Percentiles rank a stretch among this genome's conserved stretches.
Evolutionary conservation across 495 filamentous ascomycete species (phyloP).

Genomic region (Penicillium nucicola): DNA sequence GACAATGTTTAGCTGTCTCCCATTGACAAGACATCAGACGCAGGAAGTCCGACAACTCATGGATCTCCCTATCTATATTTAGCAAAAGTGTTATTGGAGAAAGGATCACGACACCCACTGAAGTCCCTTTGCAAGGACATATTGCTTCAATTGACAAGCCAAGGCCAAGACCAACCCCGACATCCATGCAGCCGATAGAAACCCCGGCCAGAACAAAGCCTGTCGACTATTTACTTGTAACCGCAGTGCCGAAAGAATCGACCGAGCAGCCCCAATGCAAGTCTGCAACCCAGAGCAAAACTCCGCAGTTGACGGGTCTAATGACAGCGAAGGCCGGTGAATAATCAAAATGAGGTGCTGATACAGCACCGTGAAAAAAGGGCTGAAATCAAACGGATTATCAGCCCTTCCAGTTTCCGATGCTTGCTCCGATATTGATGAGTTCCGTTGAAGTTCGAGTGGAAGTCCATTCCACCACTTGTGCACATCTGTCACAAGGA

Average conservation of each 20-base stretch:
- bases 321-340: constrained; percentile 43
- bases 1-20: constrained; percentile 41
- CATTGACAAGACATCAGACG: constrained; percentile 36
- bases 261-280: constrained; percentile 38
- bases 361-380: constrained; percentile 58
- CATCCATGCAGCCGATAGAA: constrained; percentile 42
- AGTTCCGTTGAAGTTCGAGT: constrained; percentile 23
- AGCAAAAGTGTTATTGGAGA: neutral
- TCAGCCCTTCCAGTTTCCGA: neutral
- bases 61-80: constrained; percentile 28
- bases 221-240: constrained; percentile 28
- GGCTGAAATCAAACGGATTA: constrained; percentile 33
- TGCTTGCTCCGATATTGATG: neutral
- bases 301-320: constrained; percentile 30
- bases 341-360: constrained; percentile 68
- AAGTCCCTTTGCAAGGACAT: constrained; percentile 31
- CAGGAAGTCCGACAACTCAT: constrained; percentile 28
- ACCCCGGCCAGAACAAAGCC: constrained; percentile 41
- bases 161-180: constrained; percentile 39
- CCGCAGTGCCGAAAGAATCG: constrained; percentile 32
- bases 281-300: constrained; percentile 40
- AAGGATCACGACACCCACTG: constrained; percentile 22
- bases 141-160: constrained; percentile 39
- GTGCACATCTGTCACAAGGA: constrained; percentile 41
- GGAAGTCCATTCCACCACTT: constrained; percentile 46